Evolutionary conservation across 164 flowering plant genomes (phyloP).

Genomic region (Piper longum): DNA sequence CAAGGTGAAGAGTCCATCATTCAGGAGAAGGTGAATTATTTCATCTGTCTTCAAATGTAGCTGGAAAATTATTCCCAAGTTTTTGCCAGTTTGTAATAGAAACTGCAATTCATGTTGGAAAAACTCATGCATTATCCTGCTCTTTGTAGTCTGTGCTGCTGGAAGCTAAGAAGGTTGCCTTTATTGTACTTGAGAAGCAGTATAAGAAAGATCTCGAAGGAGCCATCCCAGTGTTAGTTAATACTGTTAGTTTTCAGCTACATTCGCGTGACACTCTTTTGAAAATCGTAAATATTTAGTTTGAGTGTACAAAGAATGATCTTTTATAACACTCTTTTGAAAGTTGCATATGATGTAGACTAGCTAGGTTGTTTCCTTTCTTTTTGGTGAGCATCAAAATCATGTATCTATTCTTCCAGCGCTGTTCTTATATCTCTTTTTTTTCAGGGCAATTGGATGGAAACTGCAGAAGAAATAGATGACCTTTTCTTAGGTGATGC

Average conservation of each 20-base stretch:
- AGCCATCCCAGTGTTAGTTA: constrained; percentile 48
- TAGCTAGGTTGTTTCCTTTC: no score
- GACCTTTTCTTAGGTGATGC: constrained; percentile 65
- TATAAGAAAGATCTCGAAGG: constrained; percentile 38
- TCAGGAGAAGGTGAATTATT: constrained; percentile 36
- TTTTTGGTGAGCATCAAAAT: no score
- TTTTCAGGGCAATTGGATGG: constrained; percentile 52
- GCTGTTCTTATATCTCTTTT: background rate
- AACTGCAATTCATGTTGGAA: background rate
- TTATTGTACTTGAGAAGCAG: constrained; percentile 28
- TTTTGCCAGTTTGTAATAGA: background rate
- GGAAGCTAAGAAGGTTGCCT: constrained; percentile 33
- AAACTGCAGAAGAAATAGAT: constrained; percentile 64
- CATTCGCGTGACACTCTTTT: background rate
- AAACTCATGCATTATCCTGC: background rate
- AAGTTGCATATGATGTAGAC: no score
- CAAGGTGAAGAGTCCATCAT: constrained; percentile 39
- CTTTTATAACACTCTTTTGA: no score
- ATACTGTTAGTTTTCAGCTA: constrained; percentile 24
- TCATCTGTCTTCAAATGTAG: background rate
- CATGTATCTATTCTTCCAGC: background rate
- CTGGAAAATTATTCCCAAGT: background rate
- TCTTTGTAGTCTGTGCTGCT: constrained; percentile 31
- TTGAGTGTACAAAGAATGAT: no score
- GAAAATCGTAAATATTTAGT: background rate